phyloP scores from a whole-genome alignment of 192 early-diverging fungal species.

The Coemansia sp. region DNA sequence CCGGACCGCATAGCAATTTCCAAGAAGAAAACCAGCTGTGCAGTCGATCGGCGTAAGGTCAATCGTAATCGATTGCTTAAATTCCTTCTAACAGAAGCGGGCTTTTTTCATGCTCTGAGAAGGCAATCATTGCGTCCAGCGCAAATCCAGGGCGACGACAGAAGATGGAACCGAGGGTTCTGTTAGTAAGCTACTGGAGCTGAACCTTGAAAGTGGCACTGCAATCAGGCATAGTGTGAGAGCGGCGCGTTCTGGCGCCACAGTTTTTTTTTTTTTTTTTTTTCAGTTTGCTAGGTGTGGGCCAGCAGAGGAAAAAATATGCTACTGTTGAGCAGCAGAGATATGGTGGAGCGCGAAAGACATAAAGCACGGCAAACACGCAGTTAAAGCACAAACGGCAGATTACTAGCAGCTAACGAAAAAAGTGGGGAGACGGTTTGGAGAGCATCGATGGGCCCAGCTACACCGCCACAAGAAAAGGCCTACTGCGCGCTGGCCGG shows the following conservation, averaged over 20 bases:
- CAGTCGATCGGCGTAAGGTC: constrained; percentile 3
- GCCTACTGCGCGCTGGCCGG: constrained; percentile 12
- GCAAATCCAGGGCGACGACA: constrained; percentile 3
- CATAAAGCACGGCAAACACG: neutral
- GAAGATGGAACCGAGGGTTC: neutral
- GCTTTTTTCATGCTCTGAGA: constrained; percentile 5
- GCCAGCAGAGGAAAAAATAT: neutral
- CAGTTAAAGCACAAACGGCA: constrained; percentile 17
- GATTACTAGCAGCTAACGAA: constrained; percentile 13
- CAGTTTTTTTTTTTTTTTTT: neutral
- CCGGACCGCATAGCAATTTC: neutral
- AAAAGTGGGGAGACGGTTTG: neutral
- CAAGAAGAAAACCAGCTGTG: constrained; percentile 3
- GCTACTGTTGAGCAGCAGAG: constrained; percentile 11
- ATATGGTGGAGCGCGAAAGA: neutral
- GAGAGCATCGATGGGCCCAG: neutral
- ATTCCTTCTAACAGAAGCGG: constrained; percentile 11
- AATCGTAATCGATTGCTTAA: constrained; percentile 6
- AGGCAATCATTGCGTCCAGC: neutral
- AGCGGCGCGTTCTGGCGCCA: constrained; percentile 11
- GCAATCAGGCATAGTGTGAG: neutral
- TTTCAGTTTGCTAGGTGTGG: constrained; percentile 1
- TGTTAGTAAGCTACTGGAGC: neutral
- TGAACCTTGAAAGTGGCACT: constrained; percentile 15
- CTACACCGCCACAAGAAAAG: constrained; percentile 7